Evolutionary conservation across 768 basidiomycete species (phyloP), one percentile per base, ranked within the genome.

Genomic region (Boletus reticulatus): DNA sequence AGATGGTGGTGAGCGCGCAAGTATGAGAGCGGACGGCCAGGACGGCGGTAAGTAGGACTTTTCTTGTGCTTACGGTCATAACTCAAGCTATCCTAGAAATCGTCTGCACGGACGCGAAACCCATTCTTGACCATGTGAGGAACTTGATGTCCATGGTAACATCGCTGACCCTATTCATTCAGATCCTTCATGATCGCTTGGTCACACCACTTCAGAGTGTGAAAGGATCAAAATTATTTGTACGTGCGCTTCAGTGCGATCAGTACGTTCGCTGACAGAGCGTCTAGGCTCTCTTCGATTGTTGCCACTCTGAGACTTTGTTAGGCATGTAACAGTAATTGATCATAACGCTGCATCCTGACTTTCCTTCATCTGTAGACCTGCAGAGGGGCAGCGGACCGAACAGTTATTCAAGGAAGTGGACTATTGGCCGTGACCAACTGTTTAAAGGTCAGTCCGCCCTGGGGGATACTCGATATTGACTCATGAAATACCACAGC

Each of bases 21-120:
- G 51, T 8, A 66, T 55, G 19, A 80, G 82, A 56, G 75, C 78
- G n/a, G 77, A 81, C 50, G 76, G 80, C 3, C 62, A 65, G 49
- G 79, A 83, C 52, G 78, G 78, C 65, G 80, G 83, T 82, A 4
- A 54, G 64, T 49, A 7, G 20, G 22, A 3, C 27, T 17, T 29
- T 34, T 39, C 6, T 19, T 24, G 6, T n/a, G 9, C 41, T 52
- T 14, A 27, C 7, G 1, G 17, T 22, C 19, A 16, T 32, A 22
- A 9, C 47, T 60, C 38, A 58, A 9, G 6, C 9, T 29, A 14
- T 24, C 14, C 50, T 37, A 67, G 66, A 66, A 39, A 67, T 67
- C 3, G 46, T 69, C 31, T 34, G 45, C 6, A 59, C 64, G 0
- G 59, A 61, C 29, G 67, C 57, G 9, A 50, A 48, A 3, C 57